Percentiles rank a stretch among this genome's conserved stretches.
Conservation (phyloP, 345 rosid genomes). For the Hypericum androsaemum region DNA sequence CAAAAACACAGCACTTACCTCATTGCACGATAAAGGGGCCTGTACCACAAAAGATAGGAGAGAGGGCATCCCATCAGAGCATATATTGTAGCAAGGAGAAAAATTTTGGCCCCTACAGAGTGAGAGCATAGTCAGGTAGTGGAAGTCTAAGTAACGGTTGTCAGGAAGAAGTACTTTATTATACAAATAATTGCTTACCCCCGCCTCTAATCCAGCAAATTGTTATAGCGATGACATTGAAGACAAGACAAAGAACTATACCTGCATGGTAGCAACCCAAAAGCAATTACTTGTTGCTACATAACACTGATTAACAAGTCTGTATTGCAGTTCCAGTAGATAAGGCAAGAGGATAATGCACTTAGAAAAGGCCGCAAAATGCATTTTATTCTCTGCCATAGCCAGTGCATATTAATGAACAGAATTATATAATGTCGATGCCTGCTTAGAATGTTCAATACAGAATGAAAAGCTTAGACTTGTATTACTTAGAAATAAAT, state of each 20-base stretch:
- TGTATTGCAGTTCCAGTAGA: too few relatives aligned
- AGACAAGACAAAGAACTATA: constrained; percentile 72
- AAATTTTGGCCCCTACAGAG: constrained; percentile 74
- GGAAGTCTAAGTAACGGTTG: constrained; percentile 2
- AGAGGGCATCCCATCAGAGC: constrained; percentile 76
- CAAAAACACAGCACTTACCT: constrained; percentile 34
- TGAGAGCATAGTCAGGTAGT: constrained; percentile 13
- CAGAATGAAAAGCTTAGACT: too few relatives aligned
- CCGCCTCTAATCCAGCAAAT: constrained; percentile 93
- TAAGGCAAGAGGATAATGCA: too few relatives aligned
- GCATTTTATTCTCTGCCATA: too few relatives aligned
- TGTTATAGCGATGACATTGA: constrained; percentile 68
- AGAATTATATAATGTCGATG: too few relatives aligned
- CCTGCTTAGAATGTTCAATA: too few relatives aligned
- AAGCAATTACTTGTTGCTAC: too few relatives aligned
- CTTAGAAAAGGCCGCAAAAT: too few relatives aligned
- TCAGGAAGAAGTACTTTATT: constrained; percentile 9
- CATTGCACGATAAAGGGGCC: constrained; percentile 97
- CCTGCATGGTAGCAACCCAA: constrained; percentile 36
- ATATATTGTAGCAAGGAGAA: constrained; percentile 83
- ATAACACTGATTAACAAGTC: too few relatives aligned
- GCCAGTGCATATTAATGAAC: too few relatives aligned
- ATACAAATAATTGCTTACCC: constrained; percentile 38
- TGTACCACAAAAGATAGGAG: constrained; percentile 89
- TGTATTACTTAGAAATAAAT: too few relatives aligned